Conservation (phyloP, 352 stramenopile species). For the Globisporangium iwayamae region DNA sequence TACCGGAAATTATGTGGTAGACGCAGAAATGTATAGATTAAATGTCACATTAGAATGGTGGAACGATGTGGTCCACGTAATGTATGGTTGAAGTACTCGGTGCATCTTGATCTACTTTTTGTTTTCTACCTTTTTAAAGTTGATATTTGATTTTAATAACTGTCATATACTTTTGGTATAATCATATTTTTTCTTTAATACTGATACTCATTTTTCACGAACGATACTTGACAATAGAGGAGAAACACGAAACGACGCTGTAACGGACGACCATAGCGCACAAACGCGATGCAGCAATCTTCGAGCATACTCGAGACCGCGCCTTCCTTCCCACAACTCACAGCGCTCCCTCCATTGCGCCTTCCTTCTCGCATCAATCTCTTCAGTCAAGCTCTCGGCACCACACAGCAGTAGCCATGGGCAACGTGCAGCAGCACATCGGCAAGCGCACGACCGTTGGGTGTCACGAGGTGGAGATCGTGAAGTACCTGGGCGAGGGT, state of each 20-base stretch:
- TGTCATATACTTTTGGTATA: too few relatives aligned
- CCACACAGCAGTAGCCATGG: constrained; percentile 28
- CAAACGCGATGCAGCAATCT: neutral
- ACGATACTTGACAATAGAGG: too few relatives aligned
- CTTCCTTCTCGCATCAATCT: neutral
- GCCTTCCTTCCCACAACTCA: neutral
- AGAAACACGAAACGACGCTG: constrained; percentile 24
- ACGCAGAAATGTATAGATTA: too few relatives aligned
- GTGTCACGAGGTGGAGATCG: constrained; percentile 57
- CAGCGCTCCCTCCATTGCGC: neutral
- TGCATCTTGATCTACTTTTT: too few relatives aligned
- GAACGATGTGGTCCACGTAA: too few relatives aligned
- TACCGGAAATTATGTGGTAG: neutral
- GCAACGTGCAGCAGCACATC: constrained; percentile 79
- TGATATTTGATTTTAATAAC: too few relatives aligned
- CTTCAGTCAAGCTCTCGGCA: neutral
- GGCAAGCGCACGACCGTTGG: constrained; percentile 61
- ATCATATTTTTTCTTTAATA: too few relatives aligned
- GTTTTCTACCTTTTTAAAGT: too few relatives aligned
- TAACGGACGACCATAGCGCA: constrained; percentile 6
- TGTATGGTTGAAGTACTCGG: too few relatives aligned
- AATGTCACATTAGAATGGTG: too few relatives aligned
- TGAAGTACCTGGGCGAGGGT: constrained; percentile 75
- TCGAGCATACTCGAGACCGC: neutral
- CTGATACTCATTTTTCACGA: too few relatives aligned